A percentile compares a stretch with the other conserved stretches of the same genome.
Evolutionary conservation across 176 grass and related monocot genomes (phyloP).

Genomic region (Raddia guianensis): DNA sequence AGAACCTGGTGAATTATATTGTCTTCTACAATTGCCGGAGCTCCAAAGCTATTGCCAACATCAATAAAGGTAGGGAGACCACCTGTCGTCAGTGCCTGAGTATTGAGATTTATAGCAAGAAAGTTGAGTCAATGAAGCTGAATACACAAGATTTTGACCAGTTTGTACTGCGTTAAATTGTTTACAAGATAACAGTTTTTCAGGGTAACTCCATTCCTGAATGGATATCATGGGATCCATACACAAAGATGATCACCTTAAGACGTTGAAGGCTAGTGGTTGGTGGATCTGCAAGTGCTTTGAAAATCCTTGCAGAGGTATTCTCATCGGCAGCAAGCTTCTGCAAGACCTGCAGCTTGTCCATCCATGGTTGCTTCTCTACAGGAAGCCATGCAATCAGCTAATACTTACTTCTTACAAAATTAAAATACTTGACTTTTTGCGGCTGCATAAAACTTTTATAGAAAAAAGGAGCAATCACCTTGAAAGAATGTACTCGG

Average conservation of each 20-base stretch:
- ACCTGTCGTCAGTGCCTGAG: slow-evolving; percentile 82
- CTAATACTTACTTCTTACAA: not conserved
- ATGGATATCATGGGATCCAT: slow-evolving; percentile 1
- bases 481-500: slow-evolving; percentile 88
- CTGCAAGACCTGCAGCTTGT: slow-evolving; percentile 77
- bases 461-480: slow-evolving; percentile 25
- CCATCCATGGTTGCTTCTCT: slow-evolving; percentile 96
- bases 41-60: slow-evolving; percentile 93
- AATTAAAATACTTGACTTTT: not conserved
- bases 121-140: slow-evolving; percentile 2
- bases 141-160: not conserved
- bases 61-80: slow-evolving; percentile 98
- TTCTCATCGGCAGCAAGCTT: slow-evolving; percentile 65
- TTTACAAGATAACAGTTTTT: not conserved
- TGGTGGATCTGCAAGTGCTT: slow-evolving; percentile 92
- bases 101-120: slow-evolving; percentile 22
- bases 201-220: not conserved
- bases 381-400: slow-evolving; percentile 21
- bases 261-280: slow-evolving; percentile 95
- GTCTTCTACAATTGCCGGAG: slow-evolving; percentile 93
- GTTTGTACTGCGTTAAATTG: slow-evolving; percentile 24
- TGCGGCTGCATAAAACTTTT: not conserved
- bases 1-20: slow-evolving; percentile 96
- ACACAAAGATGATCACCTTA: slow-evolving; percentile 51
- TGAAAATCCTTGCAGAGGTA: slow-evolving; percentile 84